These are phyloP conservation scores for Parastagonospora nodorum DNA, from an alignment of 2,329 filamentous ascomycete species.

Conservation along the genomic window DNA sequence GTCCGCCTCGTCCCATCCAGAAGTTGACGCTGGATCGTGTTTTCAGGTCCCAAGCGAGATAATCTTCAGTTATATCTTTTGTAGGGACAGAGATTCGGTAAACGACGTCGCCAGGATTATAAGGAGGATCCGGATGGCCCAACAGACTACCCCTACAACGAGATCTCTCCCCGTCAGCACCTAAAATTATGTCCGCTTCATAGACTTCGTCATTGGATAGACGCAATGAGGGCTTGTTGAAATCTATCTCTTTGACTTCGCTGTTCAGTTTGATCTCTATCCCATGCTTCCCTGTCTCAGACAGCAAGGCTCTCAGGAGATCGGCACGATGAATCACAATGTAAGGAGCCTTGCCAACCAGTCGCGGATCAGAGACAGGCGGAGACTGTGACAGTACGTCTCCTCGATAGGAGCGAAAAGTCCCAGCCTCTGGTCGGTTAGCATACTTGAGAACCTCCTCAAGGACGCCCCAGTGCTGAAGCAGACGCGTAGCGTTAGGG, in stretches of 20 bases:
- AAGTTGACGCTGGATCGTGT: not conserved
- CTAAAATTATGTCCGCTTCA: conserved; percentile 1
- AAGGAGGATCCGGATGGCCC: not conserved
- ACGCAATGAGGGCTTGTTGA: not conserved
- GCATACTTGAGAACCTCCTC: conserved; percentile 1
- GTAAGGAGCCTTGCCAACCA: conserved; percentile 3
- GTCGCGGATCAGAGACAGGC: not conserved
- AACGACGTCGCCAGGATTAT: conserved; percentile 1
- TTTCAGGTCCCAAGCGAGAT: conserved; percentile 2
- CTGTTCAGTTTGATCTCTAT: conserved; percentile 1
- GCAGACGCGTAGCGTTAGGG: conserved; percentile 1
- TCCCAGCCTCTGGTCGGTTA: not conserved
- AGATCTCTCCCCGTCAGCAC: conserved; percentile 1
- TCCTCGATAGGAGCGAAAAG: conserved; percentile 1
- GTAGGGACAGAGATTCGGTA: conserved; percentile 2
- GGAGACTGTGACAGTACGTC: not conserved
- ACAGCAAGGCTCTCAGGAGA: not conserved
- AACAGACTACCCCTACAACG: conserved; percentile 1
- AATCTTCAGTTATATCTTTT: not conserved
- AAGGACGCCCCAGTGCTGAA: conserved; percentile 1
- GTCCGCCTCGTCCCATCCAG: conserved; percentile 1
- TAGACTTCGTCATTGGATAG: not conserved
- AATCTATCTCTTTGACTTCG: conserved; percentile 2
- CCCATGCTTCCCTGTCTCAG: not conserved
- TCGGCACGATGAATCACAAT: conserved; percentile 1